Evolutionary conservation across 495 filamentous ascomycete genomes (phyloP), one percentile per base, ranked within the genome.

Genomic region (Lophium mytilinum): DNA sequence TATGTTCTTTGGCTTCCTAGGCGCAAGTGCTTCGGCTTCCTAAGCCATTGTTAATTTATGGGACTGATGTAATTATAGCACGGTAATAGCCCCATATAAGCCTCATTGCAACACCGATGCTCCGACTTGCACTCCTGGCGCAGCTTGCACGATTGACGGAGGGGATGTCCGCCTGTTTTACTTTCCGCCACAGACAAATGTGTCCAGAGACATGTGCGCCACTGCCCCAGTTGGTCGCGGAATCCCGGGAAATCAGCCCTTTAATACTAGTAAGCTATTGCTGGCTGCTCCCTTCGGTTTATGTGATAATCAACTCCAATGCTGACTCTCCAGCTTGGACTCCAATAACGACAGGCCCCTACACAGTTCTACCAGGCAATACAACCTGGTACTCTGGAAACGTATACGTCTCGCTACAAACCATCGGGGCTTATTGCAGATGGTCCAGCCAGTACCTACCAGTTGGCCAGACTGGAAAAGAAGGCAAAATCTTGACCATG

Each of bases 331-430:
- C 33, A 48, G 45, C 51, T 10, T 60, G 52, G 51, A 55, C 52
- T 1, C 43, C 43, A 11, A 55, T 60, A 10, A 60, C 57, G 0
- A 60, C 57, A n/a, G 57, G 57, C 6, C 57, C 57, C 12, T 60
- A 60, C 36, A 51, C 57, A n/a, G 52, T 55, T 43, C 24, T 55
- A 36, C 35, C 37, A 11, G 57, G 57, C 6, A 39, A 54, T 17
- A 59, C 56, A 9, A 58, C 55, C 4, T 55, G 42, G 51, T 60
- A 41, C 51, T 60, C 57, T 11, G 57, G 57, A 6, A 60, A 60
- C 35, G 51, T 60, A 9, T 60, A 60, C 33, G 36, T 60, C n/a
- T 60, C 57, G 4, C 51, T 60, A 6, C 41, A 54, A 12, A 18
- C 33, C 12, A 55, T 55, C 11, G 19, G 9, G 33, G 57, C 57